Conservation (phyloP, 1,284 basidiomycete genomes). For the Fistulina hepatica region DNA sequence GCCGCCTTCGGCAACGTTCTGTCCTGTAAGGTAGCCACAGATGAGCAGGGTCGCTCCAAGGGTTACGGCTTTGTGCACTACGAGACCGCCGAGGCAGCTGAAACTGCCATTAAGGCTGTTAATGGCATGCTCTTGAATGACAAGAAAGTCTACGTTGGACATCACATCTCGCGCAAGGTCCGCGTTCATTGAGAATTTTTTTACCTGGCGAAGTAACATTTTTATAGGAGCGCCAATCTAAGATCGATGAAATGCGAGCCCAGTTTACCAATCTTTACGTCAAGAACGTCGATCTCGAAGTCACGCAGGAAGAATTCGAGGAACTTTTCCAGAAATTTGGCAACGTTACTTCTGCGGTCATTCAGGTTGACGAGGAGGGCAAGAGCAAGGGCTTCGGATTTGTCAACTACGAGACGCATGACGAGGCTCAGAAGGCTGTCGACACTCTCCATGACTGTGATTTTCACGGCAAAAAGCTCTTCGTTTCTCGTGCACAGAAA, state of each 20-base stretch:
- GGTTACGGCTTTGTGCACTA: slow-evolving; percentile 99
- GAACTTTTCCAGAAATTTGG: slow-evolving; percentile 78
- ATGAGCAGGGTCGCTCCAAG: slow-evolving; percentile 86
- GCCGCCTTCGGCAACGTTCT: slow-evolving; percentile 98
- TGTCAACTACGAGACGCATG: slow-evolving; percentile 93
- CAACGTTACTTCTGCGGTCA: slow-evolving; percentile 79
- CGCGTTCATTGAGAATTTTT: no score
- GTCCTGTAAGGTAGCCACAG: slow-evolving; percentile 98
- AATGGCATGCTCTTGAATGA: slow-evolving; percentile 99
- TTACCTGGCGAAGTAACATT: background rate
- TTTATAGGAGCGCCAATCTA: slow-evolving; percentile 86
- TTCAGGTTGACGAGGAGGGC: slow-evolving; percentile 78
- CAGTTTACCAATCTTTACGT: slow-evolving; percentile 98
- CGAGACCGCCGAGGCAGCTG: slow-evolving; percentile 94
- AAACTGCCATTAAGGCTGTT: slow-evolving; percentile 94
- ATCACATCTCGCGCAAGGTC: slow-evolving; percentile 95
- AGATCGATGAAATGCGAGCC: slow-evolving; percentile 94
- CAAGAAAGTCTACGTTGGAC: slow-evolving; percentile 97
- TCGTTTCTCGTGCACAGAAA: slow-evolving; percentile 96
- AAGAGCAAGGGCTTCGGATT: slow-evolving; percentile 97
- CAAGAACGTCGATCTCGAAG: slow-evolving; percentile 90
- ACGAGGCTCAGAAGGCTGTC: slow-evolving; percentile 85
- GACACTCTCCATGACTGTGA: slow-evolving; percentile 88
- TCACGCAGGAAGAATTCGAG: slow-evolving; percentile 82
- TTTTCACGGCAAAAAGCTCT: slow-evolving; percentile 82